Conservation (phyloP, 2,329 filamentous ascomycete genomes). For the Paracamarosporium sp. region DNA sequence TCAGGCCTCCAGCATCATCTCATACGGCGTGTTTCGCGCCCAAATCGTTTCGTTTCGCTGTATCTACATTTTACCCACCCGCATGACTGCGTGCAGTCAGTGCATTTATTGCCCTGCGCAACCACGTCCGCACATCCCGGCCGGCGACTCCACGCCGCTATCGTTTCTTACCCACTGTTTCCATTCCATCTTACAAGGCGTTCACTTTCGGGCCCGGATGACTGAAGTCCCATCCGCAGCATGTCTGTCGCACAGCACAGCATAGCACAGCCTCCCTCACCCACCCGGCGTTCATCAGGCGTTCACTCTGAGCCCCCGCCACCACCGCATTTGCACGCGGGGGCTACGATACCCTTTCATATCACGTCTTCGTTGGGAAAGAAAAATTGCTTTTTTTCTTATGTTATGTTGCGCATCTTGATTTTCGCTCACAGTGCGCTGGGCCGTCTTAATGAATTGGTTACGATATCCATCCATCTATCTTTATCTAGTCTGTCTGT, state of each 20-base stretch:
- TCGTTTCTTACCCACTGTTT: not conserved
- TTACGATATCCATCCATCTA: too few relatives aligned
- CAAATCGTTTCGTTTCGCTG: slow-evolving; percentile 13
- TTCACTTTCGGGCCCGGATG: not conserved
- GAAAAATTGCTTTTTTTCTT: too few relatives aligned
- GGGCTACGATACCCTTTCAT: slow-evolving; percentile 5
- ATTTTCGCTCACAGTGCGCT: too few relatives aligned
- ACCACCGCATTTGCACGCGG: too few relatives aligned
- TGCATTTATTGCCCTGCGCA: not conserved
- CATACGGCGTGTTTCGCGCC: not conserved
- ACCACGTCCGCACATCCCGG: not conserved
- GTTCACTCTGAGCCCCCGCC: not conserved
- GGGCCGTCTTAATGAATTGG: too few relatives aligned
- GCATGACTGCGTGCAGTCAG: not conserved
- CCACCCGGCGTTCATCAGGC: slow-evolving; percentile 2
- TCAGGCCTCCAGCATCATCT: slow-evolving; percentile 8
- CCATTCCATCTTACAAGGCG: not conserved
- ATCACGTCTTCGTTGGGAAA: too few relatives aligned
- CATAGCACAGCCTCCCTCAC: slow-evolving; percentile 1
- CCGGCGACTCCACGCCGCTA: not conserved
- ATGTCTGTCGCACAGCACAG: too few relatives aligned
- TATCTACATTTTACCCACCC: not conserved
- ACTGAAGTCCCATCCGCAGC: not conserved
- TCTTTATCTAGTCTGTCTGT: too few relatives aligned
- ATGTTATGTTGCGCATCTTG: too few relatives aligned